Percentiles rank a stretch among this genome's conserved stretches.
Conservation (phyloP, 345 rosid genomes). For the Carallia pectinifolia region DNA sequence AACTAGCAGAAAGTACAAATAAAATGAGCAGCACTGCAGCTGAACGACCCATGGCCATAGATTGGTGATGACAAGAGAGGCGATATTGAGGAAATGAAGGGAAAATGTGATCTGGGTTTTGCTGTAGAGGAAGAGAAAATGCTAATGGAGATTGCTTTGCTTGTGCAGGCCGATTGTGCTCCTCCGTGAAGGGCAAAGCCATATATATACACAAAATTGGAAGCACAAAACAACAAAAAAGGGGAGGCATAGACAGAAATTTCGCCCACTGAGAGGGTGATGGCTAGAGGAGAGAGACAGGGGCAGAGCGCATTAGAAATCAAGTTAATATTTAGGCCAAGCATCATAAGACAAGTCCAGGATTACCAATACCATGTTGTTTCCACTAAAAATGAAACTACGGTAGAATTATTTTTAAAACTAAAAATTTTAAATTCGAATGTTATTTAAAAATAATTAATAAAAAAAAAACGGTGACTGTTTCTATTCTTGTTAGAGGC, state of each 20-base stretch:
- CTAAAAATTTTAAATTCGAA: too few species aligned
- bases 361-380: not conserved
- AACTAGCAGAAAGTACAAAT: conserved; percentile 30
- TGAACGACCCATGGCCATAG: conserved; percentile 46
- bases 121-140: conserved; percentile 5
- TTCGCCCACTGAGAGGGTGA: not conserved
- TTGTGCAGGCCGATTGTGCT: not conserved
- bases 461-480: conserved; percentile 2
- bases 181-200: not conserved
- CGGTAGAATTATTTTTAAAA: too few species aligned
- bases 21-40: conserved; percentile 28
- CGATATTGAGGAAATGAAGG: not conserved
- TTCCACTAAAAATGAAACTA: too few species aligned
- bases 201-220: not conserved
- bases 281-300: conserved; percentile 11
- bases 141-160: not conserved
- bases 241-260: not conserved
- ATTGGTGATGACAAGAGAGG: not conserved
- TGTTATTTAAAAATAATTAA: too few species aligned
- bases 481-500: not conserved
- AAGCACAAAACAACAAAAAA: not conserved
- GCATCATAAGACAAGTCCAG: conserved; percentile 25
- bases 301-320: conserved; percentile 11
- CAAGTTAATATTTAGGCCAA: conserved; percentile 7
- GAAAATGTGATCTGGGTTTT: conserved; percentile 15